Percentiles rank a stretch among this genome's conserved stretches.
Evolutionary conservation across 768 basidiomycete species (phyloP).

Genomic region (Postia placenta): DNA sequence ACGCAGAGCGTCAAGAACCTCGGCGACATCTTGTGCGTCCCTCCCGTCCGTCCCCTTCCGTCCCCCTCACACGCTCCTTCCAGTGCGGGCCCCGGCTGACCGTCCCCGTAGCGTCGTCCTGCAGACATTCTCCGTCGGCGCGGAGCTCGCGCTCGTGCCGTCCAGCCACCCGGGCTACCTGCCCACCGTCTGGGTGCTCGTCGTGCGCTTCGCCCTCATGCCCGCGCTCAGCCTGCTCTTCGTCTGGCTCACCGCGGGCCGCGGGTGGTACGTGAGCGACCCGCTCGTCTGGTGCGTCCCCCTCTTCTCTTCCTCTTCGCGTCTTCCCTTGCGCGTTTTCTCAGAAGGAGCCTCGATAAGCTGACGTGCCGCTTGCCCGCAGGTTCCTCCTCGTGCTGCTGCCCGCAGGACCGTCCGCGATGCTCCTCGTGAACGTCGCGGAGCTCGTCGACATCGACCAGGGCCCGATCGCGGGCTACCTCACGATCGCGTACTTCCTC

Average conservation of each 20-base stretch:
- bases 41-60: neutral
- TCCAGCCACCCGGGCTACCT: conserved; percentile 13
- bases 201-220: conserved; percentile 23
- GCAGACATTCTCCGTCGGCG: conserved; percentile 24
- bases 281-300: conserved; percentile 24
- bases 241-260: conserved; percentile 21
- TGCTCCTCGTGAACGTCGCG: conserved; percentile 25
- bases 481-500: conserved; percentile 23
- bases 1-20: conserved; percentile 20
- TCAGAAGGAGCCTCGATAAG: neutral
- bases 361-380: neutral
- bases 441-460: conserved; percentile 23
- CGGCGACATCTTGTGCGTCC: conserved; percentile 22
- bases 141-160: conserved; percentile 21
- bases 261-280: conserved; percentile 23
- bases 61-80: neutral
- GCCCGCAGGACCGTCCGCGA: conserved; percentile 24
- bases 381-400: conserved; percentile 26
- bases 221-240: conserved; percentile 21
- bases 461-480: conserved; percentile 23
- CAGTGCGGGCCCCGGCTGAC: too few species aligned
- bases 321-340: neutral
- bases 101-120: conserved; percentile 17
- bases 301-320: neutral
- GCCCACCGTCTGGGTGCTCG: conserved; percentile 16